These are phyloP conservation scores for Hordeum vulgare DNA, from an alignment of 176 grass and related monocot genomes.

Conservation along the genomic window DNA sequence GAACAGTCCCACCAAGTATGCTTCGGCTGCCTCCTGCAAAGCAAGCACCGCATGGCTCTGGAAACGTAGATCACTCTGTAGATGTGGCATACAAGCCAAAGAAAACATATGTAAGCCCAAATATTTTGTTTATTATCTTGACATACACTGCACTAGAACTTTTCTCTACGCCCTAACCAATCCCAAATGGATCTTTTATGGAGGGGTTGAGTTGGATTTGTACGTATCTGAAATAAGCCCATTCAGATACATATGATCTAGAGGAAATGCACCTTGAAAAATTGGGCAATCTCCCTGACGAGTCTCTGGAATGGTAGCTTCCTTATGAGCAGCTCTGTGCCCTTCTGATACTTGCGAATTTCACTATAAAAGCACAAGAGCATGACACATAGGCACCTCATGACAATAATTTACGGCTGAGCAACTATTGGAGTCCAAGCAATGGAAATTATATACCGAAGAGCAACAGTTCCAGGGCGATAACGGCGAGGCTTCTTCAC, in stretches of 20 bases:
- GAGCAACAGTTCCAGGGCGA: constrained; percentile 2
- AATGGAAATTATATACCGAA: not conserved
- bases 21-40: constrained; percentile 20
- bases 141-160: too few relatives aligned
- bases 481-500: not conserved
- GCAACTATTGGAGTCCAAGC: too few relatives aligned
- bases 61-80: constrained; percentile 22
- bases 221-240: too few relatives aligned
- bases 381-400: not conserved
- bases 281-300: constrained; percentile 34
- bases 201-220: not conserved
- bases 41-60: not conserved
- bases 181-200: not conserved
- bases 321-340: not conserved
- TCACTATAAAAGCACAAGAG: not conserved
- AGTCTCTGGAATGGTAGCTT: constrained; percentile 4
- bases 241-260: not conserved
- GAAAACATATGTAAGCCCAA: not conserved
- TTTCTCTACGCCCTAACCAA: not conserved
- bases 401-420: too few relatives aligned
- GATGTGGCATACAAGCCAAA: not conserved
- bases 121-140: not conserved
- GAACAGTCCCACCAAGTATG: constrained; percentile 25
- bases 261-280: not conserved
- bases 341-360: constrained; percentile 6